Evolutionary conservation across 176 grass and related monocot genomes (phyloP).

Genomic region (Oryza glaberrima): DNA sequence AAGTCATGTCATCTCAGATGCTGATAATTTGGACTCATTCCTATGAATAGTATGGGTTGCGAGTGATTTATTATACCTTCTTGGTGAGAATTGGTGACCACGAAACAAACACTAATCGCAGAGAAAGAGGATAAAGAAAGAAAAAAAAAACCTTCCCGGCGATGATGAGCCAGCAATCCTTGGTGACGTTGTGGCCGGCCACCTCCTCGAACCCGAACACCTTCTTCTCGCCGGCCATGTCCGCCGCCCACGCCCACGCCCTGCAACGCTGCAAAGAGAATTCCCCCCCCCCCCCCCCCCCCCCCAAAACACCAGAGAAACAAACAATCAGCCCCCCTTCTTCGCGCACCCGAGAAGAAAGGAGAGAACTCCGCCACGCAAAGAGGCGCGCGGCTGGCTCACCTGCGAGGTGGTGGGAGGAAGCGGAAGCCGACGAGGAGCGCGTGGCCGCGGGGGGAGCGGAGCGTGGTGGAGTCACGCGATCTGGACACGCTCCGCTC

Average conservation of each 20-base stretch:
- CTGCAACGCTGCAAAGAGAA: background rate
- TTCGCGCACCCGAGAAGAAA: background rate
- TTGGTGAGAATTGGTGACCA: background rate
- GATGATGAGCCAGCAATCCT: conserved; percentile 90
- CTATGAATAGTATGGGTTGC: background rate
- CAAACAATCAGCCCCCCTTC: background rate
- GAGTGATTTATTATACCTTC: background rate
- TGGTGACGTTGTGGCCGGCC: conserved; percentile 68
- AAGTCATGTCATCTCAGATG: background rate
- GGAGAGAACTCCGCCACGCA: background rate
- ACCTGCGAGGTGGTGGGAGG: conserved; percentile 1
- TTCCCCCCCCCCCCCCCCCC: no score
- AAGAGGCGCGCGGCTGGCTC: background rate
- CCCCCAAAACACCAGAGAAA: background rate
- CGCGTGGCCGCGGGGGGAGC: background rate
- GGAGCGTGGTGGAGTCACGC: conserved; percentile 32
- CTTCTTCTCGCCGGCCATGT: conserved; percentile 65
- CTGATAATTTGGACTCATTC: background rate
- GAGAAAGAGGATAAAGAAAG: background rate
- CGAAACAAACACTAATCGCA: background rate
- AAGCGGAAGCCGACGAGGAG: background rate
- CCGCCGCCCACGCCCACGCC: background rate
- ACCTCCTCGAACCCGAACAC: conserved; percentile 72
- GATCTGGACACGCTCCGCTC: conserved; percentile 26
- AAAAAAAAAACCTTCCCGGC: background rate